Conservation (phyloP, 345 rosid genomes). For the Physaria fendleri region DNA sequence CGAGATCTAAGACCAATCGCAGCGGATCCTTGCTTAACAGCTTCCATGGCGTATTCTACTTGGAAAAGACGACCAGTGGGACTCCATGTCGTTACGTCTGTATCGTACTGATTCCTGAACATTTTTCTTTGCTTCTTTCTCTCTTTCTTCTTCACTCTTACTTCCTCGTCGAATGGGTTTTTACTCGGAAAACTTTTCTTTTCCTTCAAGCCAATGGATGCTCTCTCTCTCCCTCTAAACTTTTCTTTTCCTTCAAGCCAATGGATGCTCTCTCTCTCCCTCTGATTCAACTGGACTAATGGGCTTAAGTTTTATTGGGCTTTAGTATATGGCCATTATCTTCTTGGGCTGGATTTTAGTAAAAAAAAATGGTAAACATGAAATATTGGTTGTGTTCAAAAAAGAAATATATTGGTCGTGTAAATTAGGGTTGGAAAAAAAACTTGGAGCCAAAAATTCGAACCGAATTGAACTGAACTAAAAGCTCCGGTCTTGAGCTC, state of each 20-base stretch:
- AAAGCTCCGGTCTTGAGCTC: background rate
- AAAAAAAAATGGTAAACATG: too few relatives aligned
- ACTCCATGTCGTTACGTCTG: conserved; percentile 99
- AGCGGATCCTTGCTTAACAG: conserved; percentile 98
- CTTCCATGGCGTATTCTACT: conserved; percentile 99
- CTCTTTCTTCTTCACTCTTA: background rate
- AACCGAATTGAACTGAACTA: too few relatives aligned
- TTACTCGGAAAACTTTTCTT: conserved; percentile 20
- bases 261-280: too few relatives aligned
- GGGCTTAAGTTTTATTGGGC: too few relatives aligned
- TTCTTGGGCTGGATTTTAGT: too few relatives aligned
- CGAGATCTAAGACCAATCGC: conserved; percentile 99
- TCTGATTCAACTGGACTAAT: too few relatives aligned
- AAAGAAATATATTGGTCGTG: too few relatives aligned
- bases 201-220: conserved; percentile 34
- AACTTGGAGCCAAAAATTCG: too few relatives aligned
- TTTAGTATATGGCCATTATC: too few relatives aligned
- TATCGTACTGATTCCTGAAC: conserved; percentile 99
- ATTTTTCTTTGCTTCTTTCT: conserved; percentile 31
- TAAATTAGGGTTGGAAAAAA: too few relatives aligned
- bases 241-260: conserved; percentile 35
- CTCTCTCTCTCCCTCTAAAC: too few relatives aligned
- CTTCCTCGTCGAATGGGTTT: conserved; percentile 12
- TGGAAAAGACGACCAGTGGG: conserved; percentile 93
- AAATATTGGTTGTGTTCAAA: too few relatives aligned